Evolutionary conservation across 1,284 basidiomycete genomes (phyloP).

Genomic region (Veloboletus limbatus): DNA sequence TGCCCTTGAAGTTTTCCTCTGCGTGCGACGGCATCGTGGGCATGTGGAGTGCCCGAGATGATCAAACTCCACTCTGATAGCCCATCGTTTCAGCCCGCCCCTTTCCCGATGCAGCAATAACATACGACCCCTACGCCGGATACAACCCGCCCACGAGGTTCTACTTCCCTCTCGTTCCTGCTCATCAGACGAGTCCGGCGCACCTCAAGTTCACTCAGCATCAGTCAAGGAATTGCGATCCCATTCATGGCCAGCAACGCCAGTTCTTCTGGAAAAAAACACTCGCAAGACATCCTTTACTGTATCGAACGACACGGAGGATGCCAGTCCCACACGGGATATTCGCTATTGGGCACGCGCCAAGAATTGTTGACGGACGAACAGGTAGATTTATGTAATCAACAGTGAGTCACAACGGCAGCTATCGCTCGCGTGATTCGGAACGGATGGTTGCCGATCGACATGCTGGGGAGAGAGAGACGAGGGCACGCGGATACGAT

Average conservation of each 20-base stretch:
- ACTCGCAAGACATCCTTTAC: slow-evolving; percentile 6
- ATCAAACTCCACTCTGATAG: slow-evolving; percentile 6
- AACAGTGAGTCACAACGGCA: slow-evolving; percentile 12
- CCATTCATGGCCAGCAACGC: slow-evolving; percentile 12
- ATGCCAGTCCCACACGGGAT: background rate
- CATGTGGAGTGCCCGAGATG: slow-evolving; percentile 1
- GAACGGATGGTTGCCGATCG: slow-evolving; percentile 24
- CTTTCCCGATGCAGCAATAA: background rate
- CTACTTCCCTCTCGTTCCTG: slow-evolving; percentile 7
- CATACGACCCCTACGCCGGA: background rate
- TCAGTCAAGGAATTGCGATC: background rate
- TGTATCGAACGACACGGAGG: slow-evolving; percentile 4
- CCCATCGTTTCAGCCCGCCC: background rate
- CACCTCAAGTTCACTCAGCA: background rate
- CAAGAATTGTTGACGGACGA: slow-evolving; percentile 19
- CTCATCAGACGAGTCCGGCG: background rate
- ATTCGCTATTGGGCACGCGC: background rate
- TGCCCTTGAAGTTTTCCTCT: slow-evolving; percentile 12
- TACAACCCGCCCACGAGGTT: background rate
- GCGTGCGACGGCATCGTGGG: slow-evolving; percentile 8
- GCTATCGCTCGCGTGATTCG: slow-evolving; percentile 24
- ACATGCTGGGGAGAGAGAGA: no score
- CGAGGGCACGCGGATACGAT: no score
- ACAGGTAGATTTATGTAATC: slow-evolving; percentile 24
- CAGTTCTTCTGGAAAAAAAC: slow-evolving; percentile 1